Conservation (phyloP, 176 grass and related monocot genomes). For the Carex parvula region DNA sequence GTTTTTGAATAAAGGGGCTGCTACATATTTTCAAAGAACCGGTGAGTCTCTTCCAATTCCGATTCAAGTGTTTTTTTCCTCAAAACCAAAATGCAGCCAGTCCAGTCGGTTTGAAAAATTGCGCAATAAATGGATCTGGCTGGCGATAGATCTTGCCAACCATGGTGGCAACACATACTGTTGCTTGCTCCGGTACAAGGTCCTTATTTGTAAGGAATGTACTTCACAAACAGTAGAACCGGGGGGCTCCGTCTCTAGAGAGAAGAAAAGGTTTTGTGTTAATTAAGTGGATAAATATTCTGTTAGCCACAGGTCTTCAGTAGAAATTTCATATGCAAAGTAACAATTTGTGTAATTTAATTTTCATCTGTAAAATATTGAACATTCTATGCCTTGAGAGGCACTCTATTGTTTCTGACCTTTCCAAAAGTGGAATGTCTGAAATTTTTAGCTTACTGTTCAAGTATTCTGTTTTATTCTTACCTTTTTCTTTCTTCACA, state of each 20-base stretch:
- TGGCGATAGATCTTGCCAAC: neutral
- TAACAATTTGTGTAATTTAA: neutral
- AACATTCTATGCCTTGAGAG: neutral
- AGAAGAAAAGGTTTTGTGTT: neutral
- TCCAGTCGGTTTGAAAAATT: neutral
- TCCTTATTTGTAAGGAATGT: neutral
- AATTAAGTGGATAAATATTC: neutral
- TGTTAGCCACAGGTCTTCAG: neutral
- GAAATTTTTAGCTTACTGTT: neutral
- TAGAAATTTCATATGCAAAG: neutral
- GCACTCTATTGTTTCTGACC: neutral
- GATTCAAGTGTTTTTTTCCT: neutral
- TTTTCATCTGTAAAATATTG: neutral
- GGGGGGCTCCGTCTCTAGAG: neutral
- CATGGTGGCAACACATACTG: neutral
- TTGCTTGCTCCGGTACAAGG: neutral
- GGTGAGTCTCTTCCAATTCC: neutral
- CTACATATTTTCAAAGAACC: no score
- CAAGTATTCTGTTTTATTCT: conserved; percentile 11
- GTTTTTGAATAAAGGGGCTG: neutral
- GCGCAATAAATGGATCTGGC: neutral
- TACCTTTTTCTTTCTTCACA: neutral
- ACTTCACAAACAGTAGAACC: neutral
- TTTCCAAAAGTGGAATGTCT: conserved; percentile 1
- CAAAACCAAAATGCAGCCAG: neutral